These are phyloP conservation scores for Rhodotorula mucilaginosa DNA, from an alignment of 1,284 basidiomycete species.

Conservation along the genomic window DNA sequence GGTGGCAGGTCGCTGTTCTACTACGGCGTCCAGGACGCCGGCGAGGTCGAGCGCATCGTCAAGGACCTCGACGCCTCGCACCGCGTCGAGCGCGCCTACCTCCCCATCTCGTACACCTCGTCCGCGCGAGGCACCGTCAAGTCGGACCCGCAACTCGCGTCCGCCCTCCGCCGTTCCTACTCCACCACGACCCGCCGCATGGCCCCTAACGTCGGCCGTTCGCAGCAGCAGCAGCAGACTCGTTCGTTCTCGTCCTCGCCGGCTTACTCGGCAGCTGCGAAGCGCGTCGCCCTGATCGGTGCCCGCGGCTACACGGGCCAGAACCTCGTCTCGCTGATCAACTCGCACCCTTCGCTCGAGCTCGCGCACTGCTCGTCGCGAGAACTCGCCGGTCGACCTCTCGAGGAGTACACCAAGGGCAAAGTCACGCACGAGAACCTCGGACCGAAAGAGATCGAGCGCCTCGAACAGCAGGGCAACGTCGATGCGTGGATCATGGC, in stretches of 20 bases:
- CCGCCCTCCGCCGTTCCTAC: slow-evolving; percentile 58
- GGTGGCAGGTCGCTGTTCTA: slow-evolving; percentile 91
- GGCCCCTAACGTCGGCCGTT: slow-evolving; percentile 9
- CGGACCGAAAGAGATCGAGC: slow-evolving; percentile 69
- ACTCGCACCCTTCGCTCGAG: slow-evolving; percentile 78
- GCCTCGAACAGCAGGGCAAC: slow-evolving; percentile 79
- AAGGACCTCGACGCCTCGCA: slow-evolving; percentile 79
- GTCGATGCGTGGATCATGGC: slow-evolving; percentile 99
- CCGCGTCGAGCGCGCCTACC: slow-evolving; percentile 79
- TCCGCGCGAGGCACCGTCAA: slow-evolving; percentile 47
- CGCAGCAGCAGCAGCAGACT: slow-evolving; percentile 27
- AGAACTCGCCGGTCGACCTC: slow-evolving; percentile 78
- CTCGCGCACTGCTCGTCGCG: slow-evolving; percentile 95
- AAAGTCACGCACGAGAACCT: slow-evolving; percentile 76
- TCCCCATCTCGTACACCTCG: slow-evolving; percentile 76
- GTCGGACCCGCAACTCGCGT: slow-evolving; percentile 46
- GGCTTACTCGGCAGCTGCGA: slow-evolving; percentile 56
- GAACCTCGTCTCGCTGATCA: slow-evolving; percentile 79
- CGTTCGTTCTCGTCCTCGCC: slow-evolving; percentile 53
- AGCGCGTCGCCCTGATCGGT: slow-evolving; percentile 91
- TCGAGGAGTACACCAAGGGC: slow-evolving; percentile 80
- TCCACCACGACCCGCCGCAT: slow-evolving; percentile 65
- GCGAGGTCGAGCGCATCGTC: slow-evolving; percentile 84
- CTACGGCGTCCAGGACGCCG: slow-evolving; percentile 91
- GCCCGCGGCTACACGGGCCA: slow-evolving; percentile 95